Percentiles rank a stretch among this genome's conserved stretches.
phyloP scores from a whole-genome alignment of 2,329 filamentous ascomycete genomes.

The Coniella vitis region DNA sequence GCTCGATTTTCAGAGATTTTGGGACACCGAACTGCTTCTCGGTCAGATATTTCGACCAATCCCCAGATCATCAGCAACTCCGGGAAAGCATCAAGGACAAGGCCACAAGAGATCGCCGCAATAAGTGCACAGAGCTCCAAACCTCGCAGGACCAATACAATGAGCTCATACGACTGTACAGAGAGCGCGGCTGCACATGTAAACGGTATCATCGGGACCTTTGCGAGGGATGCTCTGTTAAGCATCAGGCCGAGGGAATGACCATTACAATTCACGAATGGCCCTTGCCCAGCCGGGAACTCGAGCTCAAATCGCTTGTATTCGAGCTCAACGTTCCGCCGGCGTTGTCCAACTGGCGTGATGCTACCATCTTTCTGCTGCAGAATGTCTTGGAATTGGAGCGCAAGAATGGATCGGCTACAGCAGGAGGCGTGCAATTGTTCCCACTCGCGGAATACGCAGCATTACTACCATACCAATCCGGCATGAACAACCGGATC shows the following conservation, averaged over 20 bases:
- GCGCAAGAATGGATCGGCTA: too few relatives aligned
- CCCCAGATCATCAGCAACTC: slow-evolving; percentile 30
- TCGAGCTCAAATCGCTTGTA: slow-evolving; percentile 35
- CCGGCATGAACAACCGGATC: slow-evolving; percentile 16
- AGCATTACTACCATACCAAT: neutral
- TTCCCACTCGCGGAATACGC: neutral
- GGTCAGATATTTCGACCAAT: slow-evolving; percentile 41
- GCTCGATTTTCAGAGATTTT: slow-evolving; percentile 32
- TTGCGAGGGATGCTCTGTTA: slow-evolving; percentile 32
- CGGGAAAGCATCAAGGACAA: slow-evolving; percentile 29
- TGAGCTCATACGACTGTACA: slow-evolving; percentile 19
- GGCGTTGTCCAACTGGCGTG: slow-evolving; percentile 40
- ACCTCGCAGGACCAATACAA: slow-evolving; percentile 23
- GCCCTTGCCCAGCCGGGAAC: slow-evolving; percentile 37
- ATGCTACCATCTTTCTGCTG: slow-evolving; percentile 37
- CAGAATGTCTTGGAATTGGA: slow-evolving; percentile 28
- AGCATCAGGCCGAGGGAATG: slow-evolving; percentile 28
- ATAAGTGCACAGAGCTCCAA: slow-evolving; percentile 29
- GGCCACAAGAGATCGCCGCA: slow-evolving; percentile 24
- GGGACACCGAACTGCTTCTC: slow-evolving; percentile 34
- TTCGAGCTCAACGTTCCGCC: slow-evolving; percentile 45
- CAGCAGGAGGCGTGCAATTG: too few relatives aligned
- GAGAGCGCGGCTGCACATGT: too few relatives aligned
- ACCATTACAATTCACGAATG: slow-evolving; percentile 47
- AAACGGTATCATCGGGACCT: too few relatives aligned